Evolutionary conservation across 176 grass and related monocot species (phyloP), one percentile per base, ranked within the genome.

Genomic region (Thinopyrum elongatum): DNA sequence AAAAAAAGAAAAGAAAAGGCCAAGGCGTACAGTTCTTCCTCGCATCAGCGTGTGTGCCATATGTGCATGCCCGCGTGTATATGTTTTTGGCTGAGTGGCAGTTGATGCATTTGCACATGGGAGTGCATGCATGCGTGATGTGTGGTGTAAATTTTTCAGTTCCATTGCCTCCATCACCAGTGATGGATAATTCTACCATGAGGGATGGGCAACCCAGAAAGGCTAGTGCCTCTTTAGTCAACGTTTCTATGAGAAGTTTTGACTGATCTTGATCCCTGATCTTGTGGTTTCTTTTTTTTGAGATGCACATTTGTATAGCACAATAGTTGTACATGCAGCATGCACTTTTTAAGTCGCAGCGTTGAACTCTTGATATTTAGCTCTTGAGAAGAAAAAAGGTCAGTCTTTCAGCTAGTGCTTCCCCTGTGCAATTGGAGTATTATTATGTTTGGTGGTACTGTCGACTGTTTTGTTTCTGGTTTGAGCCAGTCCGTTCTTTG

Each of bases 111-210:
- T 68, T 1, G 23, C 23, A 65, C 13, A 67, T 12, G 31, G 66
- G 25, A 46, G 46, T 29, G 16, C 77, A 47, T 76, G 59, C 49
- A 29, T 61, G 68, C 53, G 38, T 84, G 10, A 41, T 55, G 12
- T 41, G 29, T 34, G 26, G 26, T 81, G 70, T 85, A 81, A 85
- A 72, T 79, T 47, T 75, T 83, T 42, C 79, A 87, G 44, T 29
- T 87, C 33, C 33, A 5, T 74, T 87, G 55, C 57, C 60, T 73
- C 39, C 71, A 44, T 75, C 19, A 35, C 25, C 35, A 35, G 44
- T 35, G 46, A 89, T 27, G 42, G 47, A 16, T 26, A 70, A 62
- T 49, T 74, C 41, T 29, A 46, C 70, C 41, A 17, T 47, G 42
- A 75, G 23, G 25, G 23, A 16, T 89, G 44, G 69, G n/a, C 49